Evolutionary conservation across 2,329 filamentous ascomycete genomes (phyloP).

Genomic region (Penicillium nordicum): DNA sequence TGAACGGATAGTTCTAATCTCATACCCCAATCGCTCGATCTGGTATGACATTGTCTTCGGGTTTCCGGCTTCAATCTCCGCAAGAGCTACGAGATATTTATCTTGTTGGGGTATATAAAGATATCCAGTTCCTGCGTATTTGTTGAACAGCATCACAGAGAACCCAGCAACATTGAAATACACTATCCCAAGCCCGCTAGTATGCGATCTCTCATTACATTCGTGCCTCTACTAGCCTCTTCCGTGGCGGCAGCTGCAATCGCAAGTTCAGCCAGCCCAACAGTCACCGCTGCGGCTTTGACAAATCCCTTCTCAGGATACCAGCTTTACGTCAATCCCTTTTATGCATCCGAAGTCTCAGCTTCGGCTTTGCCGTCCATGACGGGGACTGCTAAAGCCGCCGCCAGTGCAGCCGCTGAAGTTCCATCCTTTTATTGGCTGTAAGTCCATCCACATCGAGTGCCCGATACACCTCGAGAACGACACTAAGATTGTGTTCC

Average conservation of each 20-base stretch:
- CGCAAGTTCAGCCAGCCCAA: conserved; percentile 15
- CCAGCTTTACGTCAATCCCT: conserved; percentile 51
- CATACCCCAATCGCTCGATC: background rate
- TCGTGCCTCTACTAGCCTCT: conserved; percentile 18
- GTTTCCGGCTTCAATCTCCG: background rate
- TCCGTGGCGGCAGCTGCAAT: conserved; percentile 21
- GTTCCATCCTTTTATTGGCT: conserved; percentile 54
- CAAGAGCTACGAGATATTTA: background rate
- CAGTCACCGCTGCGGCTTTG: conserved; percentile 32
- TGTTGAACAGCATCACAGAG: background rate
- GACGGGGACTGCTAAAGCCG: conserved; percentile 53
- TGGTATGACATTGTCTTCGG: background rate
- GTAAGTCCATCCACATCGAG: conserved; percentile 29
- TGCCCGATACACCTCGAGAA: accelerated
- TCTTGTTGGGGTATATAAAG: background rate
- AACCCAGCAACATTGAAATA: background rate
- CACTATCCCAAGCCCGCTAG: background rate
- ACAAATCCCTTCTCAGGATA: conserved; percentile 54
- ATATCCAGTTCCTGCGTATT: background rate
- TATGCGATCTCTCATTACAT: conserved; percentile 20
- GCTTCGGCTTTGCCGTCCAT: conserved; percentile 61
- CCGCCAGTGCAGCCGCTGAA: conserved; percentile 48
- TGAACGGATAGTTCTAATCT: background rate
- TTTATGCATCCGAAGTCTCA: conserved; percentile 53
- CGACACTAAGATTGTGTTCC: background rate